A percentile compares a stretch with the other conserved stretches of the same genome.
Evolutionary conservation across 176 grass and related monocot species (phyloP).

Genomic region (Musa schizocarpa): DNA sequence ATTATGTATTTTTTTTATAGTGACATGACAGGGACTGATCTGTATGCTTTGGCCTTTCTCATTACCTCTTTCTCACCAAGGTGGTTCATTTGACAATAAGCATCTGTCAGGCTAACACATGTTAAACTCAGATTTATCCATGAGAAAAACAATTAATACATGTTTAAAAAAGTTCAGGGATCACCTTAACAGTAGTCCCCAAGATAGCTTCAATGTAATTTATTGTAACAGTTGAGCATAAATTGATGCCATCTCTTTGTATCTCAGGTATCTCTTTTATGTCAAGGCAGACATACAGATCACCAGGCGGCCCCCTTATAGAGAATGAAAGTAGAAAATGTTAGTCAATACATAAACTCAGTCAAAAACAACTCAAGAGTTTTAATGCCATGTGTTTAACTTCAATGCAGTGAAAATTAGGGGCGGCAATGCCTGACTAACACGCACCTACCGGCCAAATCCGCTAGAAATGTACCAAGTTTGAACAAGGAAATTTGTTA

Average conservation of each 20-base stretch:
- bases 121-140: background rate
- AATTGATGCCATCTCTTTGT: slow-evolving; percentile 90
- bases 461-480: too few species aligned
- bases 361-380: background rate
- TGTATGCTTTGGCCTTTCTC: background rate
- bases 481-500: too few species aligned
- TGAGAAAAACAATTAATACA: background rate
- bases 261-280: slow-evolving; percentile 91
- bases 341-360: slow-evolving; percentile 6
- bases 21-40: too few species aligned
- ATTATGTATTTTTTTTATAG: too few species aligned
- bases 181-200: slow-evolving; percentile 62
- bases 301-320: slow-evolving; percentile 80
- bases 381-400: background rate
- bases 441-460: too few species aligned
- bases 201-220: slow-evolving; percentile 93
- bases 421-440: too few species aligned
- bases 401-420: background rate
- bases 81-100: background rate
- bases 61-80: background rate
- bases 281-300: slow-evolving; percentile 96
- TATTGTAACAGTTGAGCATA: slow-evolving; percentile 75
- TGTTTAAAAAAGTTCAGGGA: slow-evolving; percentile 1
- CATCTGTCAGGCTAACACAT: background rate
- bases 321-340: slow-evolving; percentile 12